Evolutionary conservation across 805 yeast genomes (phyloP), one percentile per base, ranked within the genome.

Genomic region (Hyphopichia homilentoma): DNA sequence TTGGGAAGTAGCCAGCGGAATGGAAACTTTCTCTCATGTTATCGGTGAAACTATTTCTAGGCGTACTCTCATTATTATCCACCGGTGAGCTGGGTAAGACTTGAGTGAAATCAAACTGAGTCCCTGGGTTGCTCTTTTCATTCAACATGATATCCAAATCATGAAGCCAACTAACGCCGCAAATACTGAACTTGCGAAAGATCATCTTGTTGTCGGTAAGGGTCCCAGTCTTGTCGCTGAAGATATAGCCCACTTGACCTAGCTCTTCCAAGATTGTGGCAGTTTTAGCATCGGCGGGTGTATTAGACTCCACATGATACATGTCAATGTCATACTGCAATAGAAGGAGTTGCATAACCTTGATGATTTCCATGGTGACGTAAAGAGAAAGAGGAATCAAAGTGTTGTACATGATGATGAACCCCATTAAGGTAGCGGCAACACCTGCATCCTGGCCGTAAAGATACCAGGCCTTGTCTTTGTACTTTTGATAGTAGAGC

Each of bases 171-270:
- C 95, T 78, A 3, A 81, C 71, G 2, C 99, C 99, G 33, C 84
- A 81, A 4, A 93, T 81, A 7, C 94, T 77, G 44, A 90, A 75
- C 50, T 89, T 89, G 28, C 96, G 71, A 56, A 93, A 93, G 17
- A 90, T 63, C 99, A 93, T 93, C 47, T 81, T 63, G 53, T 93
- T 93, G 47, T 93, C 97, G 1, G 99, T 93, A 39, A 93, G 70
- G 0, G 99, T 93, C 7, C 99, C 99, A 0, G 98, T 93, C 57
- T 93, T 93, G 59, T 93, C 99, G 39, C 96, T 84, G 55, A 93
- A 93, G 3, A 93, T 74, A 52, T 90, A 89, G 30, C 95, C 82
- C 1, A 94, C 97, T 54, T 93, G 99, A 2, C 99, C 99, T 47
- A 93, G 66, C 59, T 93, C 98, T 54, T 93, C 99, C 43, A 93